Percentiles rank a stretch among this genome's conserved stretches.
phyloP scores from a whole-genome alignment of 1,284 basidiomycete species.

The Austroboletus novae-zelandiae region DNA sequence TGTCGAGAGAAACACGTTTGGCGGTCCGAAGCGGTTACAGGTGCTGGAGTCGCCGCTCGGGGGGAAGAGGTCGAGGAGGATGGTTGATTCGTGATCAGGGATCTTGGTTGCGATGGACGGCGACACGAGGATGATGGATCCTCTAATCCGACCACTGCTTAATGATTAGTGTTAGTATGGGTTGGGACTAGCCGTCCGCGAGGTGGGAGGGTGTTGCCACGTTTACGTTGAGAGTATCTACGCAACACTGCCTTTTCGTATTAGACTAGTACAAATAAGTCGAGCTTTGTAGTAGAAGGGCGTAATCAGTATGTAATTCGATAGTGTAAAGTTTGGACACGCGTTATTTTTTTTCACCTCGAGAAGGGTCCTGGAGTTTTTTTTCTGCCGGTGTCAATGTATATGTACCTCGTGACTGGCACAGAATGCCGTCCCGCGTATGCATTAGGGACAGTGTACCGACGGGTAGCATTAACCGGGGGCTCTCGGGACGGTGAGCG shows the following conservation, averaged over 20 bases:
- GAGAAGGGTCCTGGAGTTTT: not conserved
- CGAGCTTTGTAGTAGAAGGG: not conserved
- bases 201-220: not conserved
- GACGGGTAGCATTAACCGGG: not conserved
- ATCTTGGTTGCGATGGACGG: not conserved
- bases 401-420: not conserved
- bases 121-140: not conserved
- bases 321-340: not conserved
- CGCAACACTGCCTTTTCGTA: not conserved
- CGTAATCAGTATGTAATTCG: not conserved
- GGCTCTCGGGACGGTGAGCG: not conserved
- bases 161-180: conserved; percentile 3
- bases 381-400: not conserved
- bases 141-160: not conserved
- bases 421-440: not conserved
- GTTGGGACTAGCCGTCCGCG: not conserved
- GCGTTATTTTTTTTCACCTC: not conserved
- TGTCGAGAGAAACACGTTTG: conserved; percentile 19
- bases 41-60: conserved; percentile 28
- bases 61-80: conserved; percentile 26
- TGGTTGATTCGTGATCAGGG: conserved; percentile 12
- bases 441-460: not conserved
- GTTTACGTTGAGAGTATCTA: not conserved
- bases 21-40: conserved; percentile 22
- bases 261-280: not conserved